Evolutionary conservation across 2,329 filamentous ascomycete species (phyloP), one percentile per base, ranked within the genome.

Genomic region (Penicillium sp.): DNA sequence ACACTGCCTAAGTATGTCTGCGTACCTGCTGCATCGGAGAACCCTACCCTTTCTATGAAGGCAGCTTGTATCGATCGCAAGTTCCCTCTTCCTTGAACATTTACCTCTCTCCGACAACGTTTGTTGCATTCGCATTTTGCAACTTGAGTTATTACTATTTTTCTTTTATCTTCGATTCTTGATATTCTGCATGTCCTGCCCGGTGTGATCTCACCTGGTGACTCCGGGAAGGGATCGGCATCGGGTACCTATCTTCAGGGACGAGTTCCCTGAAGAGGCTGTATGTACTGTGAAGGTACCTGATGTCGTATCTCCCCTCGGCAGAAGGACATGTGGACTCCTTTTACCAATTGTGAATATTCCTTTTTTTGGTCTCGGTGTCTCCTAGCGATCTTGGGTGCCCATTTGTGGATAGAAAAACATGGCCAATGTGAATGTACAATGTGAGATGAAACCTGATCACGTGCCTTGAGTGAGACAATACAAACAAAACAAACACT

Each of bases 1-100:
- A 75, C 55, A 58, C 69, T 50, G 71, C 63, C 23, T 70, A 66
- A 63, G 50, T n/a, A 45, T 42, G 22, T 25, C 23, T 12, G 22
- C 15, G 25, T 33, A 43, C 11, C 26, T 14, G 7, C 26, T 42
- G 49, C 25, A 25, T 35, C 23, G 31, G 31, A 49, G 46, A 40
- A 25, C 12, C 29, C 20, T 40, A 40, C 14, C 23, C 31, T 35
- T 48, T 9, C 22, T 5, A 25, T n/a, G 22, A 25, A 33, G 33
- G 5, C n/a, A 12, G 26, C 27, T 47, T 20, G 27, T 6, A 22
- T n/a, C 40, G 33, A 49, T 33, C 26, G 27, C 15, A 26, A 44
- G 26, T 31, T 37, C 18, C 25, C 12, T 31, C 27, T 37, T 14
- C 47, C 14, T 49, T 18, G 35, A 35, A 31, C 20, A 18, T 49